Base-by-base conservation (phyloP, 2,329 filamentous ascomycete species). In the Fonsecaea pedrosoi region DNA sequence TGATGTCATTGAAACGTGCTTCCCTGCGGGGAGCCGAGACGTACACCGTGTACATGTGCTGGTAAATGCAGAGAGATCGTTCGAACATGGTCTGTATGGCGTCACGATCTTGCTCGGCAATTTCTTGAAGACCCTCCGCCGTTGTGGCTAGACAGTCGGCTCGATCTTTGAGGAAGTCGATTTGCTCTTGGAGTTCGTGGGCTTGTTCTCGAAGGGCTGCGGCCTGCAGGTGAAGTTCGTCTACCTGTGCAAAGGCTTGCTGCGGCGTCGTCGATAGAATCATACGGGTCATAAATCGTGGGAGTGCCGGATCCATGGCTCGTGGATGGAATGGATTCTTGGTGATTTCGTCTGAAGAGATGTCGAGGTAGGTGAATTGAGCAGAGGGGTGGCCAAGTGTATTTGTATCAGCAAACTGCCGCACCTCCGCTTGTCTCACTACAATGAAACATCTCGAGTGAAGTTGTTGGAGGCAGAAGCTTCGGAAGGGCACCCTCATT, bases 231-330 rank as follows among this genome's bases (percentile, higher is more conserved):
- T 66, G 18, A 32, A 66, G 57, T 5, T 54, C 34, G 18, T 69
- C 63, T 32, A 60, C 66, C 21, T 66, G 63, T 4, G 54, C 50
- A 15, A 69, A 69, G 15, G 64, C 45, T 35, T 50, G 54, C 40
- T 66, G 66, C 6, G 66, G 66, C 13, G 64, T 58, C 12, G 59
- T 61, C 25, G 66, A 54, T 7, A 69, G 34, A 40, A 55, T 21
- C 53, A 63, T 48, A 3, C 57, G 53, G 13, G 42, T 35, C 13
- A 69, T 50, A 18, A 60, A 60, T 25, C 60, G 25, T 32, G 54
- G 63, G 21, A 66, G 57, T 56, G 64, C 48, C 13, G 59, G 53
- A 45, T 62, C 62, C 66, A 68, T 68, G 59, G 34, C 35, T 30
- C 15, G 6, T 25, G 42, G 18, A 7, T 45, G 40, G 18, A 18